Evolutionary conservation across 495 filamentous ascomycete genomes (phyloP).

Genomic region (Hyaloscypha bicolor): DNA sequence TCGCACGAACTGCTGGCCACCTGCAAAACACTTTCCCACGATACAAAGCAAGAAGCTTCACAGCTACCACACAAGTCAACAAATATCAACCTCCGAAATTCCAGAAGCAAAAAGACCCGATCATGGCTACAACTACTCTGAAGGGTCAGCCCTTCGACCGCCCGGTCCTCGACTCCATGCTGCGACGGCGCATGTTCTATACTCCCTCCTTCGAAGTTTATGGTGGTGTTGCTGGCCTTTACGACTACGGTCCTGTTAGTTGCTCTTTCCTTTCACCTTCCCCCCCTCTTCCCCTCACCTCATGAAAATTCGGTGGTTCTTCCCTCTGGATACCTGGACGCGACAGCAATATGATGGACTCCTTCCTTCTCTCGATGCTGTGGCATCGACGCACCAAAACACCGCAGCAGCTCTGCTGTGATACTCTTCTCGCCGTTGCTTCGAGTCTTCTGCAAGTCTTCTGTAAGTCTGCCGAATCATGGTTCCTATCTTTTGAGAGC

Average conservation of each 20-base stretch:
- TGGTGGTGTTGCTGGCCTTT: conserved; percentile 81
- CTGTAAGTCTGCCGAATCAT: too few relatives aligned
- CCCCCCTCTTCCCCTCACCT: too few relatives aligned
- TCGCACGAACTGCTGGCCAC: conserved; percentile 22
- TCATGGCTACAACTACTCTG: conserved; percentile 62
- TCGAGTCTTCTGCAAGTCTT: too few relatives aligned
- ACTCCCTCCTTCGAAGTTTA: conserved; percentile 96
- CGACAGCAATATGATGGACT: too few relatives aligned
- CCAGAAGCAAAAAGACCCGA: conserved; percentile 16
- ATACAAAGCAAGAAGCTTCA: conserved; percentile 29
- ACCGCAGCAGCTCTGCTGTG: too few relatives aligned
- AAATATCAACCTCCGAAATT: conserved; percentile 32
- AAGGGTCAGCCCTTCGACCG: conserved; percentile 90
- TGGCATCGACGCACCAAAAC: too few relatives aligned
- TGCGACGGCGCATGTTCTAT: conserved; percentile 88
- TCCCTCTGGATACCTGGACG: too few relatives aligned
- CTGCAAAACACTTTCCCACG: conserved; percentile 1
- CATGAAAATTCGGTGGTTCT: too few relatives aligned
- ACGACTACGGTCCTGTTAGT: conserved; percentile 71
- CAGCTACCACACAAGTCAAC: conserved; percentile 22
- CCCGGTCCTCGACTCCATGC: conserved; percentile 74
- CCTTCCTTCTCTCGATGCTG: too few relatives aligned
- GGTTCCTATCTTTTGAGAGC: too few relatives aligned
- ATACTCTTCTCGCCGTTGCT: too few relatives aligned
- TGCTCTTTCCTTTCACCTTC: too few relatives aligned